Evolutionary conservation across 345 rosid genomes (phyloP).

Genomic region (Triadica sebifera): DNA sequence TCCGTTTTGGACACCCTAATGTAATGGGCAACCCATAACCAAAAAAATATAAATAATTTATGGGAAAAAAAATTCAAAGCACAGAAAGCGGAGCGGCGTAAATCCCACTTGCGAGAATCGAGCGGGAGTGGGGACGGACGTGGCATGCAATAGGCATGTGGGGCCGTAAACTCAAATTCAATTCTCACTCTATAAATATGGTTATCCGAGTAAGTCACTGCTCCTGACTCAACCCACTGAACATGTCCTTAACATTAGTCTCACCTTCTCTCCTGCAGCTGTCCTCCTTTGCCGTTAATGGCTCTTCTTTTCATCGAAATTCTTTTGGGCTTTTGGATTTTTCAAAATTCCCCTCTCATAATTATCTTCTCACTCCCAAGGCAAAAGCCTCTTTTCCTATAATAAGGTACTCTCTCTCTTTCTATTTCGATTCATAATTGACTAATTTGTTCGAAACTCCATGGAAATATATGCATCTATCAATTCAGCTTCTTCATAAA

Average conservation of each 20-base stretch:
- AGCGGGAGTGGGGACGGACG: too few species aligned
- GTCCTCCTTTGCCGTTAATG: conserved; percentile 13
- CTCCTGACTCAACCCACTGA: too few species aligned
- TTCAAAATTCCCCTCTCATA: conserved; percentile 1
- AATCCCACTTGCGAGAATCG: too few species aligned
- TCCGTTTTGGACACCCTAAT: too few species aligned
- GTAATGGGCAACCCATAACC: too few species aligned
- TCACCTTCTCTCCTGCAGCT: conserved; percentile 14
- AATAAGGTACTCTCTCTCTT: conserved; percentile 21
- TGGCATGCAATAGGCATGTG: too few species aligned
- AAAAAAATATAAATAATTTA: too few species aligned
- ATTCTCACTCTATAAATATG: too few species aligned
- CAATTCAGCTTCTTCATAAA: background rate
- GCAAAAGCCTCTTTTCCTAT: conserved; percentile 14
- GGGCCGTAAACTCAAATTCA: too few species aligned
- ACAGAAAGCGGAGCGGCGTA: too few species aligned
- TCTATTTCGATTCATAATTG: background rate
- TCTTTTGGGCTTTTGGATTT: conserved; percentile 17
- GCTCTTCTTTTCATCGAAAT: conserved; percentile 16
- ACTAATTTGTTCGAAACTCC: background rate
- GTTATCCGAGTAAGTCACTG: too few species aligned
- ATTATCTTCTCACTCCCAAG: conserved; percentile 9
- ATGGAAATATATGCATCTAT: background rate
- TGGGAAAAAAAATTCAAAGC: too few species aligned
- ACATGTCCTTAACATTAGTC: conserved; percentile 6